Evolutionary conservation across 2,329 filamentous ascomycete genomes (phyloP).

Genomic region (Pseudohalonectria lignicola): DNA sequence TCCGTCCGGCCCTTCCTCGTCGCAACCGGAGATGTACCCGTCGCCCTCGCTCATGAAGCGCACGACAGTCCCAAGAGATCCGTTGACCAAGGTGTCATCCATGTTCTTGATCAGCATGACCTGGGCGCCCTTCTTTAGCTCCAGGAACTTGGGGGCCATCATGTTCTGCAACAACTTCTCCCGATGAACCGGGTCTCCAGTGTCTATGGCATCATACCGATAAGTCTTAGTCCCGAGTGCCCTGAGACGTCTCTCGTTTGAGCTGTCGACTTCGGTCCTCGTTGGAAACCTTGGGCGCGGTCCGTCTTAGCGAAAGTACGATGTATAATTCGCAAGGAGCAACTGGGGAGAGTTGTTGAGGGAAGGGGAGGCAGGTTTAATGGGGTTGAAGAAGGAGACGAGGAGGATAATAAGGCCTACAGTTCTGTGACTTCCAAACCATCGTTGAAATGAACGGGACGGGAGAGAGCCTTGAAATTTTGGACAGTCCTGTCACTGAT

Average conservation of each 20-base stretch:
- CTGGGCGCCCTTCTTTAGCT: conserved; percentile 83
- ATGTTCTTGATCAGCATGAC: conserved; percentile 99
- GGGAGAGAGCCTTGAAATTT: conserved; percentile 62
- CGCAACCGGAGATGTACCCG: conserved; percentile 30
- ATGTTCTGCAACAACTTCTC: conserved; percentile 78
- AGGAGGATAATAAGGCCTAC: too few species aligned
- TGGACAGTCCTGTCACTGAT: conserved; percentile 66
- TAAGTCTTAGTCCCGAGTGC: conserved; percentile 57
- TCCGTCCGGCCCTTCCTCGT: conserved; percentile 11
- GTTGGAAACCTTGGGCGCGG: conserved; percentile 60
- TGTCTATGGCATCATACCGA: conserved; percentile 64
- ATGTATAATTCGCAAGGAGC: too few species aligned
- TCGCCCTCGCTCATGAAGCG: conserved; percentile 53
- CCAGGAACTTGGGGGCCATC: conserved; percentile 77
- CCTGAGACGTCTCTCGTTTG: conserved; percentile 66
- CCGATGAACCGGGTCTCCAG: conserved; percentile 59
- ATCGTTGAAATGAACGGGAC: conserved; percentile 63
- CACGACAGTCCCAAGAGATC: conserved; percentile 77
- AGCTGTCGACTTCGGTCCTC: conserved; percentile 75
- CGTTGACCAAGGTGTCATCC: conserved; percentile 88
- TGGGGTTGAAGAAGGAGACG: too few species aligned
- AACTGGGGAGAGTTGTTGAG: too few species aligned
- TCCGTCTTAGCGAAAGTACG: conserved; percentile 13
- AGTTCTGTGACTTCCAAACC: conserved; percentile 77
- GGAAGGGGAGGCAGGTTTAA: too few species aligned